Conservation (phyloP, 1,284 basidiomycete species). For the Trichosporon sp. region DNA sequence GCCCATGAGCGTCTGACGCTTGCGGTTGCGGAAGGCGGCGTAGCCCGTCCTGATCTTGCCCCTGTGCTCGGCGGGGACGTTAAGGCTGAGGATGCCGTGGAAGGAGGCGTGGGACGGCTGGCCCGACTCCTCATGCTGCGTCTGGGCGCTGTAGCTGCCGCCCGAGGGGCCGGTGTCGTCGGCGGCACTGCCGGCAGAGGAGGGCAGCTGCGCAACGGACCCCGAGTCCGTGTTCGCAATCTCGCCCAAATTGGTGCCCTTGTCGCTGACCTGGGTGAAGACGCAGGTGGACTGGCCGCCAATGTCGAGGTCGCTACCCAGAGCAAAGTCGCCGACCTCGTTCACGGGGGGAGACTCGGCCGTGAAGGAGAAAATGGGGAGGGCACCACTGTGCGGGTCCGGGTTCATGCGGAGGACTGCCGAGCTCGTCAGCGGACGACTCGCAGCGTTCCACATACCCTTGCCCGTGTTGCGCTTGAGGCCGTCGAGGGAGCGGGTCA, state of each 20-base stretch:
- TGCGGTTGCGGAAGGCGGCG: constrained; percentile 59
- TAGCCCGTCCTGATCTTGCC: constrained; percentile 58
- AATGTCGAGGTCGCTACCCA: constrained; percentile 52
- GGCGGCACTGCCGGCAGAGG: background rate
- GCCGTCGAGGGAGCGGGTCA: constrained; percentile 48
- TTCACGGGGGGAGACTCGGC: constrained; percentile 30
- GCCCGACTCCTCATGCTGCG: background rate
- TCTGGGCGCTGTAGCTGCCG: background rate
- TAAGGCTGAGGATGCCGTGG: constrained; percentile 49
- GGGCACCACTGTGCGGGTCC: constrained; percentile 34
- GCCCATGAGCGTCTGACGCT: constrained; percentile 58
- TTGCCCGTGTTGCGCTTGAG: constrained; percentile 44
- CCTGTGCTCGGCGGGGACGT: constrained; percentile 48
- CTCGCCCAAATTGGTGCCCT: background rate
- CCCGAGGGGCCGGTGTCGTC: background rate
- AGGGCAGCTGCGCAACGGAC: background rate
- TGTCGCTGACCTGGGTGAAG: constrained; percentile 39
- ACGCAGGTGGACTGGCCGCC: constrained; percentile 48
- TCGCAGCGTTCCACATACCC: constrained; percentile 34
- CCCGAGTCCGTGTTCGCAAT: constrained; percentile 13
- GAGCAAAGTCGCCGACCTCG: constrained; percentile 36
- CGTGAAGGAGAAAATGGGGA: constrained; percentile 46
- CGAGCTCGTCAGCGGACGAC: constrained; percentile 16
- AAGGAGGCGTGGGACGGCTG: constrained; percentile 44
- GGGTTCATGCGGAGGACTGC: constrained; percentile 47